Percentiles rank a stretch among this genome's conserved stretches.
Conservation (phyloP, 805 yeast species). For the Komagataella pastoris region DNA sequence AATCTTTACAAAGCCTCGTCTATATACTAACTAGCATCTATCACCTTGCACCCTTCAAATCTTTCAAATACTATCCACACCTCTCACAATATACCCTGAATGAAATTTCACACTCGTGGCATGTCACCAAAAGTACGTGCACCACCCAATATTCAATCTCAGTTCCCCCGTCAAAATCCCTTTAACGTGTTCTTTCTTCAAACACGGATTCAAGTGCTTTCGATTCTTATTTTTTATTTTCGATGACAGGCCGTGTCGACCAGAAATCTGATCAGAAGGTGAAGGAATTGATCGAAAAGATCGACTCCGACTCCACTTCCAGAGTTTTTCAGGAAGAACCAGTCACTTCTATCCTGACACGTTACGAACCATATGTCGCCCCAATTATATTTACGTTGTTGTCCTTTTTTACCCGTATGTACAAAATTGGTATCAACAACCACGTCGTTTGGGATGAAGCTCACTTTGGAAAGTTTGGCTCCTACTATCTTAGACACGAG, state of each 20-base stretch:
- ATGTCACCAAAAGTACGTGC: neutral
- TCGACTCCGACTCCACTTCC: constrained; percentile 11
- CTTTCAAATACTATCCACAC: too few relatives aligned
- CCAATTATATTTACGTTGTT: constrained; percentile 54
- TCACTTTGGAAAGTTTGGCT: constrained; percentile 84
- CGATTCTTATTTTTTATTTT: neutral
- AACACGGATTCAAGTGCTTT: neutral
- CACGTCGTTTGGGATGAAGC: constrained; percentile 96
- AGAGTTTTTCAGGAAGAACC: constrained; percentile 7
- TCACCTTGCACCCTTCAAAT: too few relatives aligned
- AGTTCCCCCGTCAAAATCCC: neutral
- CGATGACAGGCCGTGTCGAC: neutral
- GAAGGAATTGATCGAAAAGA: constrained; percentile 15
- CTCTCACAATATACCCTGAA: too few relatives aligned
- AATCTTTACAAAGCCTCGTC: too few relatives aligned
- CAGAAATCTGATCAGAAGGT: constrained; percentile 13
- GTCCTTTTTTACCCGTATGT: constrained; percentile 65
- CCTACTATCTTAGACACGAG: constrained; percentile 65
- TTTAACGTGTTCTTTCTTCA: neutral
- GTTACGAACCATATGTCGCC: constrained; percentile 23
- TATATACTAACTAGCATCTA: too few relatives aligned
- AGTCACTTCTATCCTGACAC: constrained; percentile 8
- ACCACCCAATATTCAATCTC: neutral
- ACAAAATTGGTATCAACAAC: constrained; percentile 56
- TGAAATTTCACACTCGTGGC: too few relatives aligned